phyloP scores from a whole-genome alignment of 2,329 filamentous ascomycete species.

The Ophiocordyceps camponoti-saundersi region DNA sequence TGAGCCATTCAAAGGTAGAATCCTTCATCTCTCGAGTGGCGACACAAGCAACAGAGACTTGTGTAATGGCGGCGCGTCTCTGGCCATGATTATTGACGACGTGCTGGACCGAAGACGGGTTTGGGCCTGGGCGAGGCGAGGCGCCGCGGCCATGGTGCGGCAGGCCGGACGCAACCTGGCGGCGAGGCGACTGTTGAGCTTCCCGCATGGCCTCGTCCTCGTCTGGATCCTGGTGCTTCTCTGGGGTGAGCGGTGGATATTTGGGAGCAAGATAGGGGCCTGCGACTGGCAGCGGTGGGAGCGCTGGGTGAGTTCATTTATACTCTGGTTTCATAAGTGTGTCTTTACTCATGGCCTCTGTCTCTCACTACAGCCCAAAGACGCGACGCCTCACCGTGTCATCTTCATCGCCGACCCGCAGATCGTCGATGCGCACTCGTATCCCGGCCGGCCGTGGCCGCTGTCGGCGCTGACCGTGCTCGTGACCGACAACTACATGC shows the following conservation, averaged over 20 bases:
- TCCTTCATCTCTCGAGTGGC: too few relatives aligned
- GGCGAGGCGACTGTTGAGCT: constrained; percentile 34
- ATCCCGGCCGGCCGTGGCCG: constrained; percentile 58
- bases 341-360: too few relatives aligned
- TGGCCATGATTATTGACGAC: too few relatives aligned
- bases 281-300: constrained; percentile 87
- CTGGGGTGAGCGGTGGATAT: constrained; percentile 73
- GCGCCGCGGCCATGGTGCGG: constrained; percentile 11
- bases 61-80: too few relatives aligned
- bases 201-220: constrained; percentile 50
- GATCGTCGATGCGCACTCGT: constrained; percentile 87
- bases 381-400: constrained; percentile 66
- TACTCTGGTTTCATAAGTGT: too few relatives aligned
- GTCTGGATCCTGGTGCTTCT: constrained; percentile 65
- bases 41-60: too few relatives aligned
- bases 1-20: too few relatives aligned
- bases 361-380: constrained; percentile 41
- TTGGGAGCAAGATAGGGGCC: constrained; percentile 47
- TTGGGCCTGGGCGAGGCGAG: constrained; percentile 24
- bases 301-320: constrained; percentile 51
- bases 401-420: constrained; percentile 81
- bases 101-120: constrained; percentile 1
- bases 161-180: constrained; percentile 23
- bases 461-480: constrained; percentile 33
- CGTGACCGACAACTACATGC: constrained; percentile 80